A percentile compares a stretch with the other conserved stretches of the same genome.
These are phyloP conservation scores for Aspergillus sp. DNA, from an alignment of 2,329 filamentous ascomycete genomes.

Conservation along the genomic window DNA sequence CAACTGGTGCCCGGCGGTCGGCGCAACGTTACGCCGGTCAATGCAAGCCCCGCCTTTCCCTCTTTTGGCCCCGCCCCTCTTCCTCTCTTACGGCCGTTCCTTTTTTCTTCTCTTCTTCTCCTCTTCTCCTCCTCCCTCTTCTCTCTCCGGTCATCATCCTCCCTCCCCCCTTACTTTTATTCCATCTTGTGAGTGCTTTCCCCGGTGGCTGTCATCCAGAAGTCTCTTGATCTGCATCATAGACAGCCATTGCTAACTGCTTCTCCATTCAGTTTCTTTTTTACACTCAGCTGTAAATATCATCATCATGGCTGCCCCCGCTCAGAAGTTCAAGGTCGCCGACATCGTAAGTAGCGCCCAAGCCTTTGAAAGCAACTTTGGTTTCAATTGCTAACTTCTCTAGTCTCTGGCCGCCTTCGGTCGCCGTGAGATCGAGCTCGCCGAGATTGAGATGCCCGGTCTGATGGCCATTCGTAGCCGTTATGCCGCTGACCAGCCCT, in stretches of 20 bases:
- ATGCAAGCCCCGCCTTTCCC: background rate
- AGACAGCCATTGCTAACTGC: background rate
- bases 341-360: slow-evolving; percentile 65
- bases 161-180: slow-evolving; percentile 5
- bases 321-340: slow-evolving; percentile 95
- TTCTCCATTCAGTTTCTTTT: background rate
- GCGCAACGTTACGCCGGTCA: background rate
- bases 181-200: background rate
- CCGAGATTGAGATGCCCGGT: slow-evolving; percentile 95
- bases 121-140: slow-evolving; percentile 11
- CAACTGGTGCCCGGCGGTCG: background rate
- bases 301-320: slow-evolving; percentile 66
- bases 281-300: background rate
- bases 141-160: slow-evolving; percentile 3
- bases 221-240: background rate
- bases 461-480: slow-evolving; percentile 91
- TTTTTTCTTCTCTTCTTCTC: slow-evolving; percentile 10
- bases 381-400: slow-evolving; percentile 10
- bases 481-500: slow-evolving; percentile 89
- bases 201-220: background rate
- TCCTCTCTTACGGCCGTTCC: slow-evolving; percentile 1
- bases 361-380: background rate
- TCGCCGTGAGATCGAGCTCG: slow-evolving; percentile 97
- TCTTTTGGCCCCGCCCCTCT: slow-evolving; percentile 9
- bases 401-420: slow-evolving; percentile 91